These are phyloP conservation scores for Vaucheria bursata DNA, from an alignment of 352 stramenopile genomes.

Conservation along the genomic window DNA sequence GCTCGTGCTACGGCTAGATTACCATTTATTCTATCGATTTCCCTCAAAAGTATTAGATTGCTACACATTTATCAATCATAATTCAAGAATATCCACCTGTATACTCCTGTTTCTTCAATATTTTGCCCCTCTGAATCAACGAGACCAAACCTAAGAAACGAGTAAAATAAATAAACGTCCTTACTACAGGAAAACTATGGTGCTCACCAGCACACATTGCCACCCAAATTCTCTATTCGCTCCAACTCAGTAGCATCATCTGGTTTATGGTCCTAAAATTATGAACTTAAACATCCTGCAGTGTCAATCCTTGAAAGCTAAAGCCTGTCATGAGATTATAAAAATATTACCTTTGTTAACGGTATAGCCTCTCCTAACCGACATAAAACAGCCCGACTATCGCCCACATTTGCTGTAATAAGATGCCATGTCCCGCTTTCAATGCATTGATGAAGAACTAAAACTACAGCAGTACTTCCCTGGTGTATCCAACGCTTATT, in stretches of 20 bases:
- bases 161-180: neutral
- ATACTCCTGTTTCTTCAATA: conserved; percentile 71
- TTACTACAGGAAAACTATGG: neutral
- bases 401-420: conserved; percentile 67
- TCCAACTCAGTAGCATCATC: conserved; percentile 50
- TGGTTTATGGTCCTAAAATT: conserved; percentile 55
- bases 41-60: conserved; percentile 13
- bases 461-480: conserved; percentile 50
- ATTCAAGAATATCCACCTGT: conserved; percentile 45
- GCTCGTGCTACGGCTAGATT: conserved; percentile 77
- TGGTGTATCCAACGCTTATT: conserved; percentile 47
- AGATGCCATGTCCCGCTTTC: conserved; percentile 23
- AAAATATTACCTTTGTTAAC: neutral
- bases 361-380: conserved; percentile 53
- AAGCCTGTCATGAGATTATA: neutral
- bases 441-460: conserved; percentile 41
- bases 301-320: neutral
- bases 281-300: neutral
- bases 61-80: neutral
- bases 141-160: conserved; percentile 43
- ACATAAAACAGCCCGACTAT: conserved; percentile 73
- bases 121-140: conserved; percentile 46
- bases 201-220: conserved; percentile 32
- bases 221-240: conserved; percentile 51
- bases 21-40: conserved; percentile 61